Evolutionary conservation across 768 basidiomycete species (phyloP).

Genomic region (Dacryopinax primogenitus): DNA sequence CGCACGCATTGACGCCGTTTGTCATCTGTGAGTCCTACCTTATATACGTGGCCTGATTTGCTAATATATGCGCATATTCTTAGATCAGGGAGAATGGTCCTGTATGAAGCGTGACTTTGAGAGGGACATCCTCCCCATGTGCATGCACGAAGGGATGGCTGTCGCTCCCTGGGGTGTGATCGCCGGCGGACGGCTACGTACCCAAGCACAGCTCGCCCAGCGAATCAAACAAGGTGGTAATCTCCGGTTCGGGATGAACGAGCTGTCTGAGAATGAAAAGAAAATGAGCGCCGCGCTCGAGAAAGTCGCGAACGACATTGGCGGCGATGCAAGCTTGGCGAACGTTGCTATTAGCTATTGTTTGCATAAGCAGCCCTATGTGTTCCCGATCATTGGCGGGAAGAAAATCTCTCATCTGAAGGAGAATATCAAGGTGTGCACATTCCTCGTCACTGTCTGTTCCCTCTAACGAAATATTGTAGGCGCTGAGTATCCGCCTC

Average conservation of each 20-base stretch:
- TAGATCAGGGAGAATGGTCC: slow-evolving; percentile 30
- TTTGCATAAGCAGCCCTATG: slow-evolving; percentile 41
- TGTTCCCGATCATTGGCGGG: slow-evolving; percentile 42
- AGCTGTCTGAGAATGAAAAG: slow-evolving; percentile 11
- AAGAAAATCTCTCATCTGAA: slow-evolving; percentile 41
- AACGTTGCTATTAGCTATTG: slow-evolving; percentile 42
- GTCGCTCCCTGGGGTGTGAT: slow-evolving; percentile 36
- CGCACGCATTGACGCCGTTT: slow-evolving; percentile 40
- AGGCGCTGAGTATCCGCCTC: slow-evolving; percentile 36
- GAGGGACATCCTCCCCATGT: slow-evolving; percentile 33
- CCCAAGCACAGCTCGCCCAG: slow-evolving; percentile 30
- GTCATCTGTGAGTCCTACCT: slow-evolving; percentile 26
- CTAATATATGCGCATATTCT: slow-evolving; percentile 19
- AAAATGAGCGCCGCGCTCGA: slow-evolving; percentile 14
- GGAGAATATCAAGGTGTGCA: slow-evolving; percentile 33
- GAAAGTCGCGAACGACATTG: not conserved
- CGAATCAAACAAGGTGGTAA: slow-evolving; percentile 11
- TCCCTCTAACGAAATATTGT: not conserved
- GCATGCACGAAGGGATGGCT: slow-evolving; percentile 25
- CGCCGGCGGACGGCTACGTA: slow-evolving; percentile 31
- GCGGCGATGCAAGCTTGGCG: not conserved
- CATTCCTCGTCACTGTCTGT: not conserved
- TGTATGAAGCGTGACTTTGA: slow-evolving; percentile 30
- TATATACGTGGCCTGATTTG: not conserved
- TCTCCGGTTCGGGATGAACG: not conserved